Base-by-base conservation (phyloP, 2,329 filamentous ascomycete species). In the Pseudogymnoascus sp. region DNA sequence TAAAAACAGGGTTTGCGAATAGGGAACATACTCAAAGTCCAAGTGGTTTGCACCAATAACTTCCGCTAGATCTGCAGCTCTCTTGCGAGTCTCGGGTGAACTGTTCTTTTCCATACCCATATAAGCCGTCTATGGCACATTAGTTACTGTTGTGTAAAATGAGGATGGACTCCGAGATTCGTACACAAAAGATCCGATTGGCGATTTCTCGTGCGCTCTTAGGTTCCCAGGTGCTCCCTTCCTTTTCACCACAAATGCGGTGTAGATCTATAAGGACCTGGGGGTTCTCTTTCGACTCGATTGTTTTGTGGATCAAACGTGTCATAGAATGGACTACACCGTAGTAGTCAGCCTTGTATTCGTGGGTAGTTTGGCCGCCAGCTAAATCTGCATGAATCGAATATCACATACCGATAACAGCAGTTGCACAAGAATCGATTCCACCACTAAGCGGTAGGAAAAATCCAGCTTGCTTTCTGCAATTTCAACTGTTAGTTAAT, bases 41-140 rank as follows among this genome's bases (percentile, higher is more conserved):
- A 84, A 79, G 71, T 95, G 91, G 70, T 37, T 60, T 13, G 83
- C 79, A 2, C 89, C 90, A 61, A 93, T 91, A 4, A 77, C 79
- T 3, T 77, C 70, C 4, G 81, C 73, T 0, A 93, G 79, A 0
- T 82, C 78, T 70, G 83, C 82, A 1, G 90, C 88, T 29, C 90
- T 79, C 56, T 80, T 78, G 9, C 89, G 78, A 0, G 89, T 92
- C 67, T 91, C 88, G 44, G 77, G 76, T 23, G 82, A 85, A 60
- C 83, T 86, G 44, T 87, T 88, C 67, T 80, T 77, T n/a, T 56
- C 46, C 70, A 86, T 92, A 10, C 88, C 89, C 85, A 91, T 88
- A 74, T 86, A 90, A 56, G 80, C 79, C 1, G 87, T 90, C 67
- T 83, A 10, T 10, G 9, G 10, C 9, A 56, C 10, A 31, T 56